Evolutionary conservation across 2,329 filamentous ascomycete species (phyloP), one percentile per base, ranked within the genome.

Genomic region (Monosporascus sp.): DNA sequence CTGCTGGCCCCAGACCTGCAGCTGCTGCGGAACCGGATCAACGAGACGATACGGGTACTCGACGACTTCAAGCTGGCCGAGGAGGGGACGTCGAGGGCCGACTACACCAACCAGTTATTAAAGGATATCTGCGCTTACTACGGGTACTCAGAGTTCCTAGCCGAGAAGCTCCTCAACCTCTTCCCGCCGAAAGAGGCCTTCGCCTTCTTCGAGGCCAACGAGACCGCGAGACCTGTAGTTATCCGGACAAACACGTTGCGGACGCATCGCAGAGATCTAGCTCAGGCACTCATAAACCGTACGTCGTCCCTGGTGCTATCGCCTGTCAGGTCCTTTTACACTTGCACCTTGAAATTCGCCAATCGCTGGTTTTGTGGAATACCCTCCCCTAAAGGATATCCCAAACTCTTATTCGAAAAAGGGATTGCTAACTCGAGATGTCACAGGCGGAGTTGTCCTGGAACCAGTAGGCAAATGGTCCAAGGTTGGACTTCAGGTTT

Each of bases 381-480:
- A 14, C 11, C 14, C 31, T 14, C 14, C 9, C 8, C 9, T 34
- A 34, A 34, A 34, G 11, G 11, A 5, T 5, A 11, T 34, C 11
- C 31, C 31, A 14, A 34, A 34, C 4, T 2, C 5, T 34, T 34
- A 34, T 34, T 34, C 31, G 16, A 43, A 17, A 7, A 9, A 1
- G 17, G 16, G 11, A 34, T 31, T 31, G 7, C 34, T 31, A 46
- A n/a, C 41, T 27, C 37, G 16, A 27, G 19, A 49, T 34, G 97
- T 97, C 79, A 96, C 96, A 76, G 89, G 93, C 59, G 94, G 94
- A 59, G 94, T 99, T 48, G 95, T 92, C 16, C 83, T 99, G 40
- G 93, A 99, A 73, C 94, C 94, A 2, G 91, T 99, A 19, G 94
- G 94, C 57, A 97, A 97, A 73, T 99, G 94, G 94, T 94, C 89